phyloP scores from a whole-genome alignment of 345 rosid species.

The Populus alba region DNA sequence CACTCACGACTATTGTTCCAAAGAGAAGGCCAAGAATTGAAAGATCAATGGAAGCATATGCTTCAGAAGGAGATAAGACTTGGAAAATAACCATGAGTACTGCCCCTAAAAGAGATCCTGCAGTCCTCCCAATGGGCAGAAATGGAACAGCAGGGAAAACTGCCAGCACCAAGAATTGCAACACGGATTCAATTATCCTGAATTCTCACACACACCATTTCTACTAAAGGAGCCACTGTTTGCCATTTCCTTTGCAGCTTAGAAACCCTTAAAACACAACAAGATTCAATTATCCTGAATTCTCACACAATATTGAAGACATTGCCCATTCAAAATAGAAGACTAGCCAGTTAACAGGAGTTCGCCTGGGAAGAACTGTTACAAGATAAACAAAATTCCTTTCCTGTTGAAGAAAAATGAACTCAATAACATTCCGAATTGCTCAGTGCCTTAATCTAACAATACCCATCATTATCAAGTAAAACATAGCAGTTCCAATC shows the following conservation, averaged over 20 bases:
- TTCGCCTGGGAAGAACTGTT: not conserved
- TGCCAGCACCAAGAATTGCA: constrained; percentile 87
- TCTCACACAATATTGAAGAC: not conserved
- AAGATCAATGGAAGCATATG: constrained; percentile 77
- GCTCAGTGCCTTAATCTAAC: not conserved
- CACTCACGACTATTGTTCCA: constrained; percentile 83
- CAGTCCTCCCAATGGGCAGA: constrained; percentile 82
- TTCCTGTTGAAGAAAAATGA: not conserved
- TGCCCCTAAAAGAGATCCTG: constrained; percentile 80
- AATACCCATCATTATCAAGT: not conserved
- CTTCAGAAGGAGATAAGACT: constrained; percentile 67
- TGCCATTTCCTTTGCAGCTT: constrained; percentile 37
- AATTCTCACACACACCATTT: no score
- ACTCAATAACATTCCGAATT: not conserved
- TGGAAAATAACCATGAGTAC: constrained; percentile 82
- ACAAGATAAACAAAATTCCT: not conserved
- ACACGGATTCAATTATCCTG: no score
- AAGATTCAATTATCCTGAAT: no score
- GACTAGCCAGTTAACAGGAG: not conserved
- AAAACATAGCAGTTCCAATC: not conserved
- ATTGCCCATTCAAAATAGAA: not conserved
- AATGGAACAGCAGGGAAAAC: constrained; percentile 79
- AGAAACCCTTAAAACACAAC: not conserved
- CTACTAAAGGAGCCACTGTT: constrained; percentile 59
- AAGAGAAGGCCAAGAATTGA: constrained; percentile 82